Conservation (phyloP, 371 early-diverging fungal species). For the Apophysomyces variabilis region DNA sequence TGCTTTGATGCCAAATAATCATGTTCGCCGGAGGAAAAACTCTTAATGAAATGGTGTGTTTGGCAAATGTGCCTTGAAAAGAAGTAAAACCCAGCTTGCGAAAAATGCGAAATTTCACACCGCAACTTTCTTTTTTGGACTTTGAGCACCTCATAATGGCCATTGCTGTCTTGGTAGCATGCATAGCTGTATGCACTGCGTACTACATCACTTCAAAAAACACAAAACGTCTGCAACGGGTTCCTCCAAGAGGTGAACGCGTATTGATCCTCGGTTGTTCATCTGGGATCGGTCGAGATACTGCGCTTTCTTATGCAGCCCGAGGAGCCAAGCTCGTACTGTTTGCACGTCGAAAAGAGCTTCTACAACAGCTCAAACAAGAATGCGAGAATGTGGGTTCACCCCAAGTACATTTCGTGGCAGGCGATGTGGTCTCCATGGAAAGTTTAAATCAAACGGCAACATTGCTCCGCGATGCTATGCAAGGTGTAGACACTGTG, state of each 20-base stretch:
- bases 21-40: no score
- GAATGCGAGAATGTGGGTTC: conserved; percentile 48
- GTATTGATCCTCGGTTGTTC: conserved; percentile 84
- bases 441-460: conserved; percentile 28
- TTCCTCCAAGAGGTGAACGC: conserved; percentile 43
- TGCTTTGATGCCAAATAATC: no score
- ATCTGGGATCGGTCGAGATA: conserved; percentile 78
- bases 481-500: conserved; percentile 63
- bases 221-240: conserved; percentile 15
- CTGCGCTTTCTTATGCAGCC: conserved; percentile 74
- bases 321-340: conserved; percentile 72
- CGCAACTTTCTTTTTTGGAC: no score
- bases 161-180: not conserved
- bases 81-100: no score
- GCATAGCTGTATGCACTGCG: not conserved
- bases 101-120: no score
- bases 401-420: conserved; percentile 18
- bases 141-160: not conserved
- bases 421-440: conserved; percentile 45
- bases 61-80: no score
- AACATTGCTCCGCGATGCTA: conserved; percentile 15
- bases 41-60: no score
- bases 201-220: not conserved
- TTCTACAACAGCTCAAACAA: conserved; percentile 54
- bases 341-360: conserved; percentile 65